Conservation (phyloP, 495 filamentous ascomycete genomes). For the Aspergillus avenaceus region DNA sequence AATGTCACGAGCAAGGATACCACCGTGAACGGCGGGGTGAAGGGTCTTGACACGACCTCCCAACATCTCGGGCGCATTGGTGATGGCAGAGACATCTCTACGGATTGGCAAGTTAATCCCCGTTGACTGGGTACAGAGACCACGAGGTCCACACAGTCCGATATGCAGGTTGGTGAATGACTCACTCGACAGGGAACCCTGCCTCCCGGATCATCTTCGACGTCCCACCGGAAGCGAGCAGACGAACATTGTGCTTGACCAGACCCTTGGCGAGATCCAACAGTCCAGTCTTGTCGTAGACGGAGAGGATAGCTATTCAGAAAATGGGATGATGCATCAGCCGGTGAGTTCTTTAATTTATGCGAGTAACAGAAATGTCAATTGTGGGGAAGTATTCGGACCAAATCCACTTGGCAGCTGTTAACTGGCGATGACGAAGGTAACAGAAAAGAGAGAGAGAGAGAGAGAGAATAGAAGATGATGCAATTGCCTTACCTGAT, state of each 20-base stretch:
- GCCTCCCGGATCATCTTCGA: constrained; percentile 93
- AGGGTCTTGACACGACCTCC: constrained; percentile 95
- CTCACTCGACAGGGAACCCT: constrained; percentile 87
- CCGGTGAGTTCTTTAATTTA: constrained; percentile 1
- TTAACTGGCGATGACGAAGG: constrained; percentile 17
- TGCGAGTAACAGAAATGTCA: constrained; percentile 7
- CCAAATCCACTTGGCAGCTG: constrained; percentile 12
- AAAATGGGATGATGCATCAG: constrained; percentile 1
- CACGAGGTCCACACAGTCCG: neutral
- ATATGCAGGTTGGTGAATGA: constrained; percentile 8
- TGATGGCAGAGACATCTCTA: constrained; percentile 95
- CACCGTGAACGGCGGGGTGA: constrained; percentile 89
- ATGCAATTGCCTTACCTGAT: constrained; percentile 32
- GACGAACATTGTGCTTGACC: constrained; percentile 81
- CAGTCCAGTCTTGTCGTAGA: constrained; percentile 97
- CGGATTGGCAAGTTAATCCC: neutral
- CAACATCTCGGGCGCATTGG: constrained; percentile 97
- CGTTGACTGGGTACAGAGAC: neutral
- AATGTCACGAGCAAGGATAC: constrained; percentile 88
- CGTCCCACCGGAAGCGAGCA: constrained; percentile 91
- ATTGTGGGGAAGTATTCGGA: constrained; percentile 15
- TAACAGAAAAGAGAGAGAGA: constrained; percentile 13
- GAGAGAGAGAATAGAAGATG: neutral
- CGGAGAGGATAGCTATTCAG: constrained; percentile 81
- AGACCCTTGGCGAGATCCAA: constrained; percentile 95